Evolutionary conservation across 108 stramenopile genomes (phyloP), one percentile per base, ranked within the genome.

Genomic region (Cyclotella baltica): DNA sequence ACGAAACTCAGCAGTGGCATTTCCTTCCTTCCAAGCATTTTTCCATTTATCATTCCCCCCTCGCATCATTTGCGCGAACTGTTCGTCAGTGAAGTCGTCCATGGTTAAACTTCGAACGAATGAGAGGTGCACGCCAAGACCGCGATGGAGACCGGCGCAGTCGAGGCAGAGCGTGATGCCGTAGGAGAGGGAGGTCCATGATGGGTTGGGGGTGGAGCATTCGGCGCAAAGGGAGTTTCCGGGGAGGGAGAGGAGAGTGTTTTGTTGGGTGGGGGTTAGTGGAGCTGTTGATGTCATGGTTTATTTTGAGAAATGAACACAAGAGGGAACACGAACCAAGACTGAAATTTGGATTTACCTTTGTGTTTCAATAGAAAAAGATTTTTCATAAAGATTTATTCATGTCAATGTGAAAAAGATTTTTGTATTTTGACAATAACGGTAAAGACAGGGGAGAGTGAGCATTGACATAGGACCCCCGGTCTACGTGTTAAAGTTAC

Each of bases 141-240:
- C 70, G 20, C 89, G 84, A 59, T 96, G 95, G 23, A 66, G 11
- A 8, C 93, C 96, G 16, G 86, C 76, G 78, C 93, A 96, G 15
- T 93, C 79, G 43, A 94, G 61, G 76, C 93, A 94, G 20, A 97
- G 72, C 19, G 94, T 58, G 50, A 84, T 85, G 3, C 94, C 97
- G 73, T 92, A 93, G 18, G 89, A 80, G 33, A 96, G 83, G 23
- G 75, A 76, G 9, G 92, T 92, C 97, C 97, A 98, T 30, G 83
- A 76, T 46, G 96, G 94, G 67, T 94, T 77, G 22, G 73, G 36
- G 2, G 80, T 59, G 27, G 71, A 55, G 72, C 92, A 93, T 70
- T 93, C 89, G 56, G 62, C 69, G 68, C 92, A 93, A 5, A 23
- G 40, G 51, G 75, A 52, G 64, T 89, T 91, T 11, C 84, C 87